Percentiles rank a stretch among this genome's conserved stretches.
phyloP scores from a whole-genome alignment of 2,329 filamentous ascomycete species.

The Gliomastix tumulicola region DNA sequence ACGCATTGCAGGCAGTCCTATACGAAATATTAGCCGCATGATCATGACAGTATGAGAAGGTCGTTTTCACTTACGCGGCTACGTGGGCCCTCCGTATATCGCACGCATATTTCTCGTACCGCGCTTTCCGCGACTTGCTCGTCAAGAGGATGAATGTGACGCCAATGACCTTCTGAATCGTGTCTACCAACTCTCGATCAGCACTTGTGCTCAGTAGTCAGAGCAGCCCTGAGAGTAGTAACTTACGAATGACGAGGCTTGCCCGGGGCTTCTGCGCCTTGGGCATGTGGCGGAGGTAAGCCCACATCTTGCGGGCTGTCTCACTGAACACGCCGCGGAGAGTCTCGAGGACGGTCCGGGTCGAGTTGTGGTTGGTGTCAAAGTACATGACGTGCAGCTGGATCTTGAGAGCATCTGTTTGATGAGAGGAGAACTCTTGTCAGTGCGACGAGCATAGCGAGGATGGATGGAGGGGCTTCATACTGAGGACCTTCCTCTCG shows the following conservation, averaged over 20 bases:
- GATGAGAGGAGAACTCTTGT: neutral
- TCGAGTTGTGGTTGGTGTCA: slow-evolving; percentile 71
- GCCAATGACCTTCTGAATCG: slow-evolving; percentile 58
- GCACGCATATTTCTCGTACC: slow-evolving; percentile 48
- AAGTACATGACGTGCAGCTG: slow-evolving; percentile 81
- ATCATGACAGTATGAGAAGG: too few relatives aligned
- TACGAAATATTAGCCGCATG: too few relatives aligned
- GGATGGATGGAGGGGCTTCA: slow-evolving; percentile 14
- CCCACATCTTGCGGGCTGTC: slow-evolving; percentile 69
- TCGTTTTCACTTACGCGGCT: slow-evolving; percentile 51
- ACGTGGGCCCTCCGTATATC: slow-evolving; percentile 53
- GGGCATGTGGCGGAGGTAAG: slow-evolving; percentile 53
- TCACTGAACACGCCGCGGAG: slow-evolving; percentile 69
- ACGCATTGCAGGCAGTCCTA: slow-evolving; percentile 65
- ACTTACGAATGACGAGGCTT: slow-evolving; percentile 57
- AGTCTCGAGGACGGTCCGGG: slow-evolving; percentile 63
- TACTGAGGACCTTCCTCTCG: slow-evolving; percentile 69
- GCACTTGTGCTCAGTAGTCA: too few relatives aligned
- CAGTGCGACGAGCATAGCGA: neutral
- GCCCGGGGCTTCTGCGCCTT: slow-evolving; percentile 45
- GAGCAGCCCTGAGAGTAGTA: neutral
- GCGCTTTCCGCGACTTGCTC: slow-evolving; percentile 36
- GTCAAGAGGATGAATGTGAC: slow-evolving; percentile 59
- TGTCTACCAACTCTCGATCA: slow-evolving; percentile 40
- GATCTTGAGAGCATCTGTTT: slow-evolving; percentile 64